phyloP scores from a whole-genome alignment of 768 basidiomycete genomes.

The Rhizopogon vinicolor region DNA sequence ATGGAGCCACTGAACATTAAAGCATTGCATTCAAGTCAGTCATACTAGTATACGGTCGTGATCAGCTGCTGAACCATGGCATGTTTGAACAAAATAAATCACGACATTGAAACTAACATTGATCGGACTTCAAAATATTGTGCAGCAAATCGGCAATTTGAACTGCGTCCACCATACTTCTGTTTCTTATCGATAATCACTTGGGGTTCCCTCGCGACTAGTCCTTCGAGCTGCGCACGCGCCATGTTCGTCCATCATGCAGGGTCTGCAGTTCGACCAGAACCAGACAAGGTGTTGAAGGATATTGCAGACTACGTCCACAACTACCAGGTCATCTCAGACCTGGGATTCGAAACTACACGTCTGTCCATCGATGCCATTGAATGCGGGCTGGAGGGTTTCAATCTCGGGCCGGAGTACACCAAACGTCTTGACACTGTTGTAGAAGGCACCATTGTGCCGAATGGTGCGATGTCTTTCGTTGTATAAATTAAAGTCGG shows the following conservation, averaged over 20 bases:
- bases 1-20: too few species aligned
- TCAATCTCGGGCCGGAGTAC: constrained; percentile 83
- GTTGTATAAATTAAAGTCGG: neutral
- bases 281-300: constrained; percentile 80
- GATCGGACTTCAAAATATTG: too few species aligned
- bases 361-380: constrained; percentile 91
- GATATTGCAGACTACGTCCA: constrained; percentile 95
- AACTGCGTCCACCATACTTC: neutral
- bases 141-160: too few species aligned
- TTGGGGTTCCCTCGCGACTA: constrained; percentile 3
- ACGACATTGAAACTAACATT: too few species aligned
- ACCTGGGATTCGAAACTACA: constrained; percentile 81
- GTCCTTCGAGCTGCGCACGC: constrained; percentile 15
- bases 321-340: constrained; percentile 74
- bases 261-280: constrained; percentile 78
- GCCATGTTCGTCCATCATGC: constrained; percentile 57
- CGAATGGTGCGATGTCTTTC: constrained; percentile 58
- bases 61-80: too few species aligned
- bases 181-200: constrained; percentile 23
- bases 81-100: too few species aligned
- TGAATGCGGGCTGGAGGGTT: constrained; percentile 88
- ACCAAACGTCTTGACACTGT: constrained; percentile 81
- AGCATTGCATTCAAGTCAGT: too few species aligned
- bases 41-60: too few species aligned
- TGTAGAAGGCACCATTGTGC: constrained; percentile 86